Percentiles rank a stretch among this genome's conserved stretches.
Evolutionary conservation across 768 basidiomycete species (phyloP).

Genomic region (Mycena alexandri): DNA sequence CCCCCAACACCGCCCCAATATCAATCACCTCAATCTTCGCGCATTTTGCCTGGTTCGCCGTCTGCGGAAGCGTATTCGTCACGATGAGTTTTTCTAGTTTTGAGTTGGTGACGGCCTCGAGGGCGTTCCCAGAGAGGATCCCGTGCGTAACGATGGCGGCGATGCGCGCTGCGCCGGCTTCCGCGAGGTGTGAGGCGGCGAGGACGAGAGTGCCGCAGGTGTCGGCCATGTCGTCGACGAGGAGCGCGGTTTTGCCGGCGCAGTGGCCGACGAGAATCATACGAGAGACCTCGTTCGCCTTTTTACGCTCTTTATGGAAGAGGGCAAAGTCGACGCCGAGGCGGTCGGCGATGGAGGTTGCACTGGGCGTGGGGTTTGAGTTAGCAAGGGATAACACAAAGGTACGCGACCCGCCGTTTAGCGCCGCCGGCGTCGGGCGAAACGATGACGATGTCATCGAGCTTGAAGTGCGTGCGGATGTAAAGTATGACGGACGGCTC

Average conservation of each 20-base stretch:
- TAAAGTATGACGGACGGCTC: conserved; percentile 96
- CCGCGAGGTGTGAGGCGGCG: conserved; percentile 88
- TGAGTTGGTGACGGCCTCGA: conserved; percentile 78
- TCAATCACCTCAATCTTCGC: conserved; percentile 93
- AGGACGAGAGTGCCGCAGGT: conserved; percentile 95
- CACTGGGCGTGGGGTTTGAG: conserved; percentile 62
- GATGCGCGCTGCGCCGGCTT: conserved; percentile 88
- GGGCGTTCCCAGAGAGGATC: conserved; percentile 91
- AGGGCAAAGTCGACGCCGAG: conserved; percentile 97
- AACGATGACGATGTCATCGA: conserved; percentile 91
- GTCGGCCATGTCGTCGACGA: conserved; percentile 99
- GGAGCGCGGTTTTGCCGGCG: conserved; percentile 90
- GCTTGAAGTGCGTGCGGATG: conserved; percentile 91
- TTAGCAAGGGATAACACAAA: conserved; percentile 15
- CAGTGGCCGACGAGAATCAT: conserved; percentile 97
- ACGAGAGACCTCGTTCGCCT: conserved; percentile 93
- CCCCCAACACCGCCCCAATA: conserved; percentile 93
- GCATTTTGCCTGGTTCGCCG: conserved; percentile 77
- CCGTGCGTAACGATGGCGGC: conserved; percentile 97
- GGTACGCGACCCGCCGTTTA: conserved; percentile 75
- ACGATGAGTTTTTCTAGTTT: conserved; percentile 94
- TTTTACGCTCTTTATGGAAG: conserved; percentile 99
- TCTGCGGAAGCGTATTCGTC: conserved; percentile 97
- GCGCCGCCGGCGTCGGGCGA: conserved; percentile 99
- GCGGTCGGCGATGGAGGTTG: conserved; percentile 96